Conservation (phyloP, 2,329 filamentous ascomycete species). For the Pseudocercospora cruenta region DNA sequence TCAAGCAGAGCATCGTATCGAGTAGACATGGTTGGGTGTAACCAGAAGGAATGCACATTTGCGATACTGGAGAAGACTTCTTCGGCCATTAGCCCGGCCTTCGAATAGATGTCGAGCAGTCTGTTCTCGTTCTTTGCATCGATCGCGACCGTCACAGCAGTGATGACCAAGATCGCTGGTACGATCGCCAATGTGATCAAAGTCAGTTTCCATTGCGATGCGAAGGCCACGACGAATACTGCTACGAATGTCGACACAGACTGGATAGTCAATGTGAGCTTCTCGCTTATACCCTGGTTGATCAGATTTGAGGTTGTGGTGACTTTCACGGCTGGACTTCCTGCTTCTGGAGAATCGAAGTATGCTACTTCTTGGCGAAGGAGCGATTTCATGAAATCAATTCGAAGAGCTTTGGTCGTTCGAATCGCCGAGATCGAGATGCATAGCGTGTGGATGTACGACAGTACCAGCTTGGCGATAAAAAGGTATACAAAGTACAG, state of each 20-base stretch:
- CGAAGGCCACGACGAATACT: slow-evolving; percentile 46
- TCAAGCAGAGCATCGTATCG: slow-evolving; percentile 49
- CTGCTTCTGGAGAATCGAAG: slow-evolving; percentile 61
- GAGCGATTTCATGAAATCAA: slow-evolving; percentile 66
- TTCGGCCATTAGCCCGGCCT: slow-evolving; percentile 52
- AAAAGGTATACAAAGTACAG: slow-evolving; percentile 62
- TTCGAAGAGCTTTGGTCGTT: slow-evolving; percentile 55
- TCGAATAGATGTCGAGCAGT: slow-evolving; percentile 42
- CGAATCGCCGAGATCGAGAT: slow-evolving; percentile 57
- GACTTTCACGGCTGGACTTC: slow-evolving; percentile 41
- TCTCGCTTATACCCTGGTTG: slow-evolving; percentile 46
- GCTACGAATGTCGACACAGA: slow-evolving; percentile 43
- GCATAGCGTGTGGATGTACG: slow-evolving; percentile 54
- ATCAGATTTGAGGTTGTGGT: slow-evolving; percentile 39
- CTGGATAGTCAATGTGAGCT: slow-evolving; percentile 39
- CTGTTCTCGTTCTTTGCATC: slow-evolving; percentile 41
- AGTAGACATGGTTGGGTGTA: slow-evolving; percentile 45
- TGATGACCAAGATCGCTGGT: slow-evolving; percentile 45
- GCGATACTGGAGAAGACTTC: slow-evolving; percentile 51
- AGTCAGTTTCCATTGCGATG: slow-evolving; percentile 48
- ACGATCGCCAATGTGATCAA: slow-evolving; percentile 53
- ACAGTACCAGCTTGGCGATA: slow-evolving; percentile 64
- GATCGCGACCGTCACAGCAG: slow-evolving; percentile 39
- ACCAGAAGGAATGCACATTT: slow-evolving; percentile 54
- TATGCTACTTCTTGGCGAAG: slow-evolving; percentile 69